Percentiles rank a stretch among this genome's conserved stretches.
phyloP scores from a whole-genome alignment of 345 rosid genomes.

The Melaleuca alternifolia region DNA sequence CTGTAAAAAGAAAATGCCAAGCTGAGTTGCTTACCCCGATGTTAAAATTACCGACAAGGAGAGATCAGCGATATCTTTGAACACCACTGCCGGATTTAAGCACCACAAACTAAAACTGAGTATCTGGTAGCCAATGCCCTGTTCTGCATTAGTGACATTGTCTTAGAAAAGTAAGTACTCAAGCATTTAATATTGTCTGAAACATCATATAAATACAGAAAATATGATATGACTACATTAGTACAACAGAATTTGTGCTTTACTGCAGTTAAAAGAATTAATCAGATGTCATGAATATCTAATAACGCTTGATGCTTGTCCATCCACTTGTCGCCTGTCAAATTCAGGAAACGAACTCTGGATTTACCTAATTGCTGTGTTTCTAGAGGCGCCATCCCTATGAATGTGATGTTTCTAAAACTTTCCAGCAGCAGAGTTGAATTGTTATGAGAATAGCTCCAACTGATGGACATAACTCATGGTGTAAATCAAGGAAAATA shows the following conservation, averaged over 20 bases:
- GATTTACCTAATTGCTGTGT: neutral
- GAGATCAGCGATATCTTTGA: slow-evolving; percentile 74
- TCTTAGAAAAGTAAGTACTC: neutral
- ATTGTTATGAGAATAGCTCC: neutral
- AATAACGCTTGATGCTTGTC: neutral
- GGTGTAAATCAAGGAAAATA: neutral
- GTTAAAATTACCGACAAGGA: slow-evolving; percentile 87
- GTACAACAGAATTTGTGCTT: neutral
- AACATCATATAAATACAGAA: neutral
- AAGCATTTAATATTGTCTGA: neutral
- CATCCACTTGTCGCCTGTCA: neutral
- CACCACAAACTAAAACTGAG: slow-evolving; percentile 86
- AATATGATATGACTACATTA: neutral
- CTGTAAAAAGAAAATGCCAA: neutral
- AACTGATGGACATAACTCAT: neutral
- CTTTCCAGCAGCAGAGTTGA: neutral
- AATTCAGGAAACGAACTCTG: neutral
- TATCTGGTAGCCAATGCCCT: slow-evolving; percentile 41
- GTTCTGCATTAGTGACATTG: slow-evolving; percentile 29
- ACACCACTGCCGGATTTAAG: slow-evolving; percentile 93
- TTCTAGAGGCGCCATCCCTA: neutral
- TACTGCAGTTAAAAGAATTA: neutral
- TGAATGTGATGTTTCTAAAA: neutral
- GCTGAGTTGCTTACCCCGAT: slow-evolving; percentile 62
- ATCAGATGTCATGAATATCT: neutral